Conservation (phyloP, 1,284 basidiomycete species). For the Rhodotorula sp. region DNA sequence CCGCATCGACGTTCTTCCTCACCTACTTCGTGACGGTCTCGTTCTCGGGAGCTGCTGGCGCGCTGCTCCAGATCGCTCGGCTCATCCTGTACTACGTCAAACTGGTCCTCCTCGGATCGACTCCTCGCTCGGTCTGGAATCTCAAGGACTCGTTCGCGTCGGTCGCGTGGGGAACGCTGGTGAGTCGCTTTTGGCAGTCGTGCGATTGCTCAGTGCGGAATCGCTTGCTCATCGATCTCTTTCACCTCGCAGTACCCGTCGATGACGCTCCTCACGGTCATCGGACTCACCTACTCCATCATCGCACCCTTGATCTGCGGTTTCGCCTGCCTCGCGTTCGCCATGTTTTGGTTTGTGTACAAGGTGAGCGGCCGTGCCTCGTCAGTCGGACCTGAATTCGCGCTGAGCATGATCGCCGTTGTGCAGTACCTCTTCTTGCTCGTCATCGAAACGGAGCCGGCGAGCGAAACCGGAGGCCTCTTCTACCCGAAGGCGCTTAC, state of each 20-base stretch:
- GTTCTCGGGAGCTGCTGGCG: constrained; percentile 69
- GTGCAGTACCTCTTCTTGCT: constrained; percentile 51
- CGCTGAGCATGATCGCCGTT: background rate
- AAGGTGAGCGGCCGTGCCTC: constrained; percentile 58
- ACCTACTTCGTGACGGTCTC: constrained; percentile 61
- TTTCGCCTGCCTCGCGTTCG: constrained; percentile 76
- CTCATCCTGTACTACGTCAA: constrained; percentile 82
- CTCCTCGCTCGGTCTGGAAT: constrained; percentile 77
- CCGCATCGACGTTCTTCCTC: constrained; percentile 89
- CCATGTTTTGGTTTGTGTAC: constrained; percentile 77
- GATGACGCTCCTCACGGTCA: constrained; percentile 62
- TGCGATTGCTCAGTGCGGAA: background rate
- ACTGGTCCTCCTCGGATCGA: constrained; percentile 76
- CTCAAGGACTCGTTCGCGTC: constrained; percentile 68
- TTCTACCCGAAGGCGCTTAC: constrained; percentile 95
- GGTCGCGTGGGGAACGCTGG: constrained; percentile 74
- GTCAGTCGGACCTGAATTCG: background rate
- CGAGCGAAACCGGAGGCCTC: constrained; percentile 81
- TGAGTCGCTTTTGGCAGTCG: background rate
- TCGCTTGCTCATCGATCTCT: background rate
- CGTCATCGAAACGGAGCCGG: constrained; percentile 66
- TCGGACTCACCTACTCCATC: constrained; percentile 67
- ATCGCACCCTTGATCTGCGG: constrained; percentile 95
- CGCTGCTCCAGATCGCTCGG: constrained; percentile 74
- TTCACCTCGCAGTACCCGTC: constrained; percentile 54